Evolutionary conservation across 352 stramenopile species (phyloP).

Genomic region (Aphanomyces euteiches): DNA sequence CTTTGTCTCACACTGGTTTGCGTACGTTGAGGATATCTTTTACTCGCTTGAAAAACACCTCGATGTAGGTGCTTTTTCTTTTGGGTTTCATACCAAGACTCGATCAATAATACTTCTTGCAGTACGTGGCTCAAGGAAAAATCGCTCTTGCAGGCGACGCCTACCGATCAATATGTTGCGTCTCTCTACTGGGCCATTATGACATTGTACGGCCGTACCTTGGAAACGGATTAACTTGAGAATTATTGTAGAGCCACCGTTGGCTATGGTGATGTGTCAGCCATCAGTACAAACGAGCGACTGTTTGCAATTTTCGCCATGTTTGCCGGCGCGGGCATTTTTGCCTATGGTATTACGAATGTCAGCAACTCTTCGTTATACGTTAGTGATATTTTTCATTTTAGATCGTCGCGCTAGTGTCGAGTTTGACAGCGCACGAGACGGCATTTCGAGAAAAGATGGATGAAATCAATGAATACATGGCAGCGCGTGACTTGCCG

Average conservation of each 20-base stretch:
- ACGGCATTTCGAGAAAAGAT: slow-evolving; percentile 64
- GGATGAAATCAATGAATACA: slow-evolving; percentile 79
- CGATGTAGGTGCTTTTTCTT: slow-evolving; percentile 26
- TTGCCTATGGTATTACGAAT: slow-evolving; percentile 79
- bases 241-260: slow-evolving; percentile 8
- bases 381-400: no score
- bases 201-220: slow-evolving; percentile 47
- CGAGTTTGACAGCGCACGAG: slow-evolving; percentile 61
- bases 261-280: slow-evolving; percentile 34
- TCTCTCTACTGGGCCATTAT: slow-evolving; percentile 68
- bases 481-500: slow-evolving; percentile 63
- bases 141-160: slow-evolving; percentile 39
- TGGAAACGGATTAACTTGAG: neutral
- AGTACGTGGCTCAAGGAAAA: slow-evolving; percentile 47
- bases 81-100: slow-evolving; percentile 29
- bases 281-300: slow-evolving; percentile 49
- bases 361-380: slow-evolving; percentile 34
- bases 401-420: slow-evolving; percentile 68
- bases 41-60: neutral
- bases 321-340: slow-evolving; percentile 63
- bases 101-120: slow-evolving; percentile 39
- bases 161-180: slow-evolving; percentile 62
- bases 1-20: slow-evolving; percentile 75
- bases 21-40: slow-evolving; percentile 16
- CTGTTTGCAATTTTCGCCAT: slow-evolving; percentile 71